Conservation (phyloP, 352 stramenopile species). For the Pythium aquatile region DNA sequence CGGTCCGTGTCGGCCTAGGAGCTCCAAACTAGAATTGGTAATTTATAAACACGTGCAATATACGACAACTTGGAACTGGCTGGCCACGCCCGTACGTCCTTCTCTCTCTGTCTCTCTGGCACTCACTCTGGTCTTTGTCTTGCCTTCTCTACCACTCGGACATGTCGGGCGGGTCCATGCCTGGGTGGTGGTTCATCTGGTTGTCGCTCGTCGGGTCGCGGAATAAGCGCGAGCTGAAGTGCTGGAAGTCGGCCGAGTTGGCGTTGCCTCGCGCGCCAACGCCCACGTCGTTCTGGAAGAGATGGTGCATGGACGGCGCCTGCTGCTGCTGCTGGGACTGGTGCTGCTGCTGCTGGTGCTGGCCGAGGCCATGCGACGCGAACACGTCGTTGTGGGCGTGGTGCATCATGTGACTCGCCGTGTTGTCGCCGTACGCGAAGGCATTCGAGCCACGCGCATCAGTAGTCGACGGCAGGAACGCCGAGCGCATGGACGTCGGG, state of each 20-base stretch:
- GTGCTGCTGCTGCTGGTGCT: constrained; percentile 25
- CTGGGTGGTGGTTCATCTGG: constrained; percentile 25
- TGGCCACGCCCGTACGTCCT: no score
- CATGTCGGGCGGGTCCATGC: constrained; percentile 62
- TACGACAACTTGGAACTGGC: neutral
- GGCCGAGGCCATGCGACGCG: constrained; percentile 1
- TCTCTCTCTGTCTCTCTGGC: no score
- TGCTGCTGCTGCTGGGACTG: constrained; percentile 36
- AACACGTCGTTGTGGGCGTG: constrained; percentile 22
- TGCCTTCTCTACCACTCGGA: constrained; percentile 32
- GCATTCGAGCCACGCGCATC: constrained; percentile 16
- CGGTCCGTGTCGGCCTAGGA: constrained; percentile 41
- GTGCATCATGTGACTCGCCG: constrained; percentile 22
- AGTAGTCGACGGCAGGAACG: constrained; percentile 15
- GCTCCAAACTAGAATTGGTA: constrained; percentile 7
- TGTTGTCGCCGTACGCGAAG: constrained; percentile 11
- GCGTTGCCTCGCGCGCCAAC: constrained; percentile 7
- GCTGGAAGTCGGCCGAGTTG: constrained; percentile 39
- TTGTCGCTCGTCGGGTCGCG: constrained; percentile 37
- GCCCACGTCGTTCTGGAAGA: constrained; percentile 13
- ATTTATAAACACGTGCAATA: constrained; percentile 17
- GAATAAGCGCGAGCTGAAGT: constrained; percentile 40
- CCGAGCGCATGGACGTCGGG: constrained; percentile 12
- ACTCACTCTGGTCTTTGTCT: no score
- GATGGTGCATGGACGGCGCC: constrained; percentile 33